A percentile compares a stretch with the other conserved stretches of the same genome.
These are phyloP conservation scores for Tulasnella sp. DNA, from an alignment of 768 basidiomycete genomes.

Conservation along the genomic window DNA sequence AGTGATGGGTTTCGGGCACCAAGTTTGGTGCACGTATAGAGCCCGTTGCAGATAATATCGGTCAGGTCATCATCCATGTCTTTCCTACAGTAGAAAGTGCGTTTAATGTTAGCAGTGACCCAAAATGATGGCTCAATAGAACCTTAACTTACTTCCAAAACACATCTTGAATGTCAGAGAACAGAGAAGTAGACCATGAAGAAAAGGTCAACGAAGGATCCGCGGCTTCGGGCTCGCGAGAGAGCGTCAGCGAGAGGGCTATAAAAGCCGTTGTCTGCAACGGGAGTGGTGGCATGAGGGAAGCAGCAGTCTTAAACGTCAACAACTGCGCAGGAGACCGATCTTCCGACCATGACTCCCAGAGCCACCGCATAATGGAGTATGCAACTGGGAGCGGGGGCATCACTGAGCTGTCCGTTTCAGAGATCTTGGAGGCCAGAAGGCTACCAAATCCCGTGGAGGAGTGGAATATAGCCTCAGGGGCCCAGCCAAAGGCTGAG, in stretches of 20 bases:
- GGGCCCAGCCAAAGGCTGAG: not conserved
- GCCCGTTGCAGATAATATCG: not conserved
- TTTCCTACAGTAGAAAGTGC: not conserved
- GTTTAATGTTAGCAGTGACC: not conserved
- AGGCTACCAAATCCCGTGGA: not conserved
- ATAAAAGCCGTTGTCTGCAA: not conserved
- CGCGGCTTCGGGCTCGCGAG: not conserved
- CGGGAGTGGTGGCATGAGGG: not conserved
- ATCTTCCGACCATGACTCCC: not conserved
- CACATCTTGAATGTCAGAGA: not conserved
- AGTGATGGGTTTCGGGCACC: not conserved
- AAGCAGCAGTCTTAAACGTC: not conserved
- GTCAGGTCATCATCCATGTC: not conserved
- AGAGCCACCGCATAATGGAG: not conserved
- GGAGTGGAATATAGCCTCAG: not conserved
- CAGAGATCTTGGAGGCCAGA: not conserved
- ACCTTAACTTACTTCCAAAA: not conserved
- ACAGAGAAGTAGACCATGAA: not conserved
- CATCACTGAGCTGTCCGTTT: not conserved
- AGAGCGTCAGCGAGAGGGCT: not conserved
- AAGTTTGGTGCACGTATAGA: not conserved
- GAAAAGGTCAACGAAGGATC: not conserved
- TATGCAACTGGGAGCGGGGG: not conserved
- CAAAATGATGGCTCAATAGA: not conserved
- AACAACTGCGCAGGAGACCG: not conserved